Base-by-base conservation (phyloP, 768 basidiomycete species). In the Goffeauzyma gilvescens region DNA sequence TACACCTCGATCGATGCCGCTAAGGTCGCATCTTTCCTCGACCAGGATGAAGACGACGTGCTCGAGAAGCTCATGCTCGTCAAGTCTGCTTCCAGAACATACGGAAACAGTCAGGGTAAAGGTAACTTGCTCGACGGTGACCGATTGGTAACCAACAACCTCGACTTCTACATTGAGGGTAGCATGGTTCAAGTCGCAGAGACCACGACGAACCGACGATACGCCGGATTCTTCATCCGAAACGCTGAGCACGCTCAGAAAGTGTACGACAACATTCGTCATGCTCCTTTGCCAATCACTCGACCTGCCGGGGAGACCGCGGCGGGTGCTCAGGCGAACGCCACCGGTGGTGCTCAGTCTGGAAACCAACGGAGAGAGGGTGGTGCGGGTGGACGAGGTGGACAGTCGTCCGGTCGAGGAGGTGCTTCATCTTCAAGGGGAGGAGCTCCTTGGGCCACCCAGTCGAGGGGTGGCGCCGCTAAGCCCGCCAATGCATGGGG, bases 101-200 rank as follows among this genome's bases (percentile, higher is more conserved):
- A 59, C 49, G 57, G 50, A 22, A 46, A 50, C 36, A 37, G 49
- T 35, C 24, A 39, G 69, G 70, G 14, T 69, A 78, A 41, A 39
- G 63, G 28, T 62, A 51, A 42, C 13, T 38, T 93, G 27, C 68
- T 96, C 47, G 80, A 81, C 48, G 90, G 90, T 1, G 75, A 86
- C 58, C 77, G 74, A 57, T 79, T 84, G 57, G 76, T 79, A 18
- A 86, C 81, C 35, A 87, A 83, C 65, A 90, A 96, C 66, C 65
- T 96, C 55, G 89, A 90, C 65, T 98, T 96, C 57, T 79, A 81
- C 44, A 89, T 96, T 53, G 78, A 87, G 49, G 81, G 86, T 69
- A 89, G 87, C 60, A 89, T 89, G 81, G 81, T 96, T 6, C 83
- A 90, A 53, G 86, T 96, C 50, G 79, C 83, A 3, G 89, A 96